Conservation (phyloP, 768 basidiomycete genomes). For the Trametopsis cervina region DNA sequence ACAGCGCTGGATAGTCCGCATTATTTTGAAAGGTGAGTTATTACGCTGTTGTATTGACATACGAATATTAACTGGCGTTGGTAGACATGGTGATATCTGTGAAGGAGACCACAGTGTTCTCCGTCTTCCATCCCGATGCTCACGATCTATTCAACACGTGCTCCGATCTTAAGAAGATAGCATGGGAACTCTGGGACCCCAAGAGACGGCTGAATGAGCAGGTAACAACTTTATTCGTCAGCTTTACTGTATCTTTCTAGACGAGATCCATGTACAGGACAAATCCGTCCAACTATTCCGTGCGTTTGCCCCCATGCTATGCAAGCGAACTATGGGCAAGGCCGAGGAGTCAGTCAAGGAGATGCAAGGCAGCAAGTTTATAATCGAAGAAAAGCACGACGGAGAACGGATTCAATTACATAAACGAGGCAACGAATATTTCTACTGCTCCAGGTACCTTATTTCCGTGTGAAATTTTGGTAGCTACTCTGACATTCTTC, state of each 20-base stretch:
- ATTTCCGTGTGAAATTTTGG: neutral
- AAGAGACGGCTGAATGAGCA: conserved; percentile 55
- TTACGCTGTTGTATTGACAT: neutral
- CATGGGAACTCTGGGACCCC: conserved; percentile 82
- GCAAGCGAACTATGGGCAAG: conserved; percentile 76
- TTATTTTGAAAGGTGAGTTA: conserved; percentile 87
- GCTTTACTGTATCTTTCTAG: neutral
- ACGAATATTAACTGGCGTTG: neutral
- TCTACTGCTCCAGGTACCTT: conserved; percentile 81
- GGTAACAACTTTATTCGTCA: conserved; percentile 26
- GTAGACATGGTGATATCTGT: conserved; percentile 88
- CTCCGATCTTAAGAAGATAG: conserved; percentile 91
- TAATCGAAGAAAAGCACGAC: conserved; percentile 96
- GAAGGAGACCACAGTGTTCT: conserved; percentile 89
- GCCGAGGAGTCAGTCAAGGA: conserved; percentile 80
- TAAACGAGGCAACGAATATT: conserved; percentile 85
- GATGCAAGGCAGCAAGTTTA: conserved; percentile 73
- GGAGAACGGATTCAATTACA: conserved; percentile 97
- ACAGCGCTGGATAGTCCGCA: conserved; percentile 93
- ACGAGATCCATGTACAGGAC: conserved; percentile 42
- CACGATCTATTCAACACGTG: conserved; percentile 93
- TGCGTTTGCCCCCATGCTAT: conserved; percentile 92
- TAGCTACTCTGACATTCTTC: neutral
- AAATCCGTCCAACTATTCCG: conserved; percentile 78
- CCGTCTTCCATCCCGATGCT: conserved; percentile 91